Evolutionary conservation across 2,329 filamentous ascomycete species (phyloP), one percentile per base, ranked within the genome.

Genomic region (Dryadomyces sulphureus): DNA sequence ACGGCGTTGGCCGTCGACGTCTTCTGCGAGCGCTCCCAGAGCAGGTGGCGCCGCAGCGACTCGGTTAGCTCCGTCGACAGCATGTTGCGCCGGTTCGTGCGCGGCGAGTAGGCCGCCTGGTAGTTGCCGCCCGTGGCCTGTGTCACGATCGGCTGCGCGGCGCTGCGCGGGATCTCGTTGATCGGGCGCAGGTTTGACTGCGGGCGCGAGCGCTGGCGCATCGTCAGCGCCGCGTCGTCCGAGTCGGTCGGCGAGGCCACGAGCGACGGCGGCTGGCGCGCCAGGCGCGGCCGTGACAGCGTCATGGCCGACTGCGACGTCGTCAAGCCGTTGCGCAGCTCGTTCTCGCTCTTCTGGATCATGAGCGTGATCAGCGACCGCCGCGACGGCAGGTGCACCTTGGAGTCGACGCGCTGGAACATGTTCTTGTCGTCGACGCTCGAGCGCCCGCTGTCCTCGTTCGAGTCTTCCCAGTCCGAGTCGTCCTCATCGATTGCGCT

Each of bases 11-110:
- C 85, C 7, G 87, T 90, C 30, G 84, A 83, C 49, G 86, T 87
- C 73, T 92, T 94, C 59, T 96, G 90, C 59, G 94, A 87, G 45
- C 92, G 82, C 62, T 98, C 92, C 84, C 87, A 94, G 16, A 96
- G 75, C 16, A 98, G 79, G 56, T 95, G 85, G 55, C 88, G 84
- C 20, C 92, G 79, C 4, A 98, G 78, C 20, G 87, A 94, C 60
- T 94, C 88, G 2, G 90, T 95, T 46, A 98, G 70, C 66, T 98
- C 92, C 0, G 86, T 93, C 8, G 86, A 83, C 47, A 98, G 74
- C 92, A 98, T 98, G 63, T 95, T 93, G 50, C 89, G 78, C 44
- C 92, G 78, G 0, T 89, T 95, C 0, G 90, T 95, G 48, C 88
- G 79, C 4, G 92, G 92, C 5, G 92, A 96, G 53, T 94, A 73